Percentiles rank a stretch among this genome's conserved stretches.
Evolutionary conservation across 768 basidiomycete species (phyloP).

Genomic region (Amyloporia xantha): DNA sequence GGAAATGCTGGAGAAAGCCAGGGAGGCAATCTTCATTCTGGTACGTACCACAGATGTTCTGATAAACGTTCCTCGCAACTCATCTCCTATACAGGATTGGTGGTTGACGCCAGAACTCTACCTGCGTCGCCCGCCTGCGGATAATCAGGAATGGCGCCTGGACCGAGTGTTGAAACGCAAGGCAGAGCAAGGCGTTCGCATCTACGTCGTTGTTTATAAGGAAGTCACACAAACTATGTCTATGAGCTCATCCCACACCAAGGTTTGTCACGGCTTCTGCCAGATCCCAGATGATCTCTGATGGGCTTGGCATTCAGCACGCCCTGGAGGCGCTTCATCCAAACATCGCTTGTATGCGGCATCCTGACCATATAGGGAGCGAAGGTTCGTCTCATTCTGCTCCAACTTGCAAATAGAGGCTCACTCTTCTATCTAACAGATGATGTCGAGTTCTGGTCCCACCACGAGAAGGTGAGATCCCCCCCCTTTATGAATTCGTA

Average conservation of each 20-base stretch:
- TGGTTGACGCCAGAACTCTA: slow-evolving; percentile 95
- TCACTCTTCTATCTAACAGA: slow-evolving; percentile 32
- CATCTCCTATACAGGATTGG: slow-evolving; percentile 52
- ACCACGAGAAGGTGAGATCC: slow-evolving; percentile 68
- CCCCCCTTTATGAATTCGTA: not conserved
- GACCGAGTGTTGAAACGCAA: slow-evolving; percentile 82
- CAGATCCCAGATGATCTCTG: not conserved
- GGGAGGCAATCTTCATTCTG: slow-evolving; percentile 82
- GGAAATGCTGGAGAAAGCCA: slow-evolving; percentile 78
- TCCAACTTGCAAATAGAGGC: not conserved
- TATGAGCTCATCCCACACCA: slow-evolving; percentile 84
- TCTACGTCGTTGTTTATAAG: slow-evolving; percentile 93
- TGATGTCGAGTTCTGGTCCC: slow-evolving; percentile 81
- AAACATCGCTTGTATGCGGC: slow-evolving; percentile 85
- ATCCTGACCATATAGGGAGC: slow-evolving; percentile 84
- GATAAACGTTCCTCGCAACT: not conserved
- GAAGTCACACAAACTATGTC: slow-evolving; percentile 93
- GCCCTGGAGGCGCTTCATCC: slow-evolving; percentile 77
- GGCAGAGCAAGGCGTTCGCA: slow-evolving; percentile 86
- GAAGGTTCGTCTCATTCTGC: slow-evolving; percentile 39
- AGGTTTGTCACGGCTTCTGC: slow-evolving; percentile 30
- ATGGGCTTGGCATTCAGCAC: slow-evolving; percentile 34
- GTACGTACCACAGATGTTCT: slow-evolving; percentile 30
- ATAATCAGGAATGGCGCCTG: slow-evolving; percentile 82
- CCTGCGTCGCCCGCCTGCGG: slow-evolving; percentile 85